phyloP scores from a whole-genome alignment of 192 early-diverging fungal genomes.

The Neocallimastix lanati region DNA sequence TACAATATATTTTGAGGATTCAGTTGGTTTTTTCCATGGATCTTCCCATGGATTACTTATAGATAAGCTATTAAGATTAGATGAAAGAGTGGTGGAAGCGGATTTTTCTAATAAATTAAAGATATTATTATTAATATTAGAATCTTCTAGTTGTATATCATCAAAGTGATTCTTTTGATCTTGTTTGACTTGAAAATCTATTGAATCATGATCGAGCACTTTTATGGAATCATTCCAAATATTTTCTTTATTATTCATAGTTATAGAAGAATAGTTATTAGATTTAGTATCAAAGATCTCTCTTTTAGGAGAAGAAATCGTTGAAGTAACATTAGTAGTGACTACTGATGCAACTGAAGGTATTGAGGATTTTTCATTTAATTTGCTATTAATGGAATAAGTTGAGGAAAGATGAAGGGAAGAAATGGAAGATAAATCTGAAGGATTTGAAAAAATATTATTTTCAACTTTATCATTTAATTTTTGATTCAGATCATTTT shows the following conservation, averaged over 20 bases:
- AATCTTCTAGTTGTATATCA: background rate
- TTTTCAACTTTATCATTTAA: background rate
- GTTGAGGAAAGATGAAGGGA: too few relatives aligned
- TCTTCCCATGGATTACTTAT: background rate
- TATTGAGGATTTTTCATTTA: too few relatives aligned
- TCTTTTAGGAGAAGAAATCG: background rate
- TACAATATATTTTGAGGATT: background rate
- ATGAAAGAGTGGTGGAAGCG: background rate
- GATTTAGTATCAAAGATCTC: background rate
- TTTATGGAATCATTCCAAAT: background rate
- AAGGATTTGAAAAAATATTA: background rate
- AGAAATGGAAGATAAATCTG: background rate
- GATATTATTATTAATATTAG: background rate
- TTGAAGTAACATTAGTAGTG: background rate
- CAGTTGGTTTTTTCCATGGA: background rate
- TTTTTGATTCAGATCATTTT: background rate
- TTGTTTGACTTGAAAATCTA: background rate
- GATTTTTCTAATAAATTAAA: background rate
- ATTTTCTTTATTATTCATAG: background rate
- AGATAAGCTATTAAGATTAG: background rate
- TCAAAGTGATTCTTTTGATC: background rate
- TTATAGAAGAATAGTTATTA: background rate
- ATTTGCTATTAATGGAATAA: too few relatives aligned
- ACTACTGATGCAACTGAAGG: too few relatives aligned
- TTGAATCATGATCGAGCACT: background rate